These are phyloP conservation scores for Pythium rishiriense DNA, from an alignment of 352 stramenopile species.

Conservation along the genomic window DNA sequence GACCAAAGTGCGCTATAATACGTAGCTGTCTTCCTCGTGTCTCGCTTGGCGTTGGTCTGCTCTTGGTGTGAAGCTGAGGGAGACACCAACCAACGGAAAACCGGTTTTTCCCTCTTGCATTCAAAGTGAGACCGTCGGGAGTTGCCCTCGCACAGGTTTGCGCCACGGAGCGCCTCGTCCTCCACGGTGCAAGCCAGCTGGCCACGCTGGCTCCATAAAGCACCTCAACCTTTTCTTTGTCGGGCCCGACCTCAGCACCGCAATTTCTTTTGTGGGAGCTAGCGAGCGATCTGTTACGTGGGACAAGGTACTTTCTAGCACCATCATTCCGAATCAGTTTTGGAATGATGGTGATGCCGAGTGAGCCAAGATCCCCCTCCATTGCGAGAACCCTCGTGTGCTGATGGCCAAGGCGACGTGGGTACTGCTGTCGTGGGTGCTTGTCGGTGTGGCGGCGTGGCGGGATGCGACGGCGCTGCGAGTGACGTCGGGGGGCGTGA, in stretches of 20 bases:
- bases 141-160: conserved; percentile 2
- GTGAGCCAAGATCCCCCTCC: too few relatives aligned
- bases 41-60: too few relatives aligned
- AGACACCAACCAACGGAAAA: too few relatives aligned
- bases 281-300: neutral
- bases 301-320: neutral
- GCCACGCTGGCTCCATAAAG: neutral
- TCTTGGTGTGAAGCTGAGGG: too few relatives aligned
- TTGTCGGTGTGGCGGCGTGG: neutral
- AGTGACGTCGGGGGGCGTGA: neutral
- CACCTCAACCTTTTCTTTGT: neutral
- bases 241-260: too few relatives aligned
- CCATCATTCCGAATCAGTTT: too few relatives aligned
- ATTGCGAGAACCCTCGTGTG: too few relatives aligned
- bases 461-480: neutral
- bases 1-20: neutral
- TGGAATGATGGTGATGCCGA: too few relatives aligned
- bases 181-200: neutral
- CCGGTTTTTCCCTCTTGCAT: too few relatives aligned
- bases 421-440: neutral
- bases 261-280: too few relatives aligned
- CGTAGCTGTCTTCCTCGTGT: too few relatives aligned
- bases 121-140: neutral
- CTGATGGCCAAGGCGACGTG: too few relatives aligned
- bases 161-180: neutral